Percentiles rank a stretch among this genome's conserved stretches.
Evolutionary conservation across 176 grass and related monocot species (phyloP).

Genomic region (Cymbopogon citratus): DNA sequence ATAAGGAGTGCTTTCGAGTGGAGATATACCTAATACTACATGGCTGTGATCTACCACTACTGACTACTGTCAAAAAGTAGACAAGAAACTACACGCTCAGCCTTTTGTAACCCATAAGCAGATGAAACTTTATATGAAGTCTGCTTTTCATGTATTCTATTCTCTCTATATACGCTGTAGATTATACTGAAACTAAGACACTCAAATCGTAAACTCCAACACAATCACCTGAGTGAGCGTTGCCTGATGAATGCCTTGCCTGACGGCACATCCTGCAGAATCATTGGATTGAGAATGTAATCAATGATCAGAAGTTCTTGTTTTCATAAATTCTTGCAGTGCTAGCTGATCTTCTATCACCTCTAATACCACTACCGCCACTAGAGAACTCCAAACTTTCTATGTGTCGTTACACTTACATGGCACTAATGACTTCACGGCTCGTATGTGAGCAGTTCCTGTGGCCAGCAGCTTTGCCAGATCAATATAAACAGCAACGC

Average conservation of each 20-base stretch:
- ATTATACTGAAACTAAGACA: neutral
- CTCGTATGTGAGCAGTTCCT: neutral
- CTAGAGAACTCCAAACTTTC: too few relatives aligned
- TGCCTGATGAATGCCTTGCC: too few relatives aligned
- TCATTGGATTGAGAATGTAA: neutral
- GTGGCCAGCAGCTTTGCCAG: neutral
- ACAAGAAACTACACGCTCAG: too few relatives aligned
- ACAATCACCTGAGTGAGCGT: neutral
- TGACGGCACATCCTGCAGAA: neutral
- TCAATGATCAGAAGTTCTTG: neutral
- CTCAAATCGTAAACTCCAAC: neutral
- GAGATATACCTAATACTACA: too few relatives aligned
- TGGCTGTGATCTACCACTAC: too few relatives aligned
- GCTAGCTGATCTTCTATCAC: too few relatives aligned
- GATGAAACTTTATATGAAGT: neutral
- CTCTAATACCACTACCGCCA: too few relatives aligned
- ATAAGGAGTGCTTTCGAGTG: too few relatives aligned
- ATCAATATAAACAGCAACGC: too few relatives aligned
- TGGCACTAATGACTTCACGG: neutral
- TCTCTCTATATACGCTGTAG: neutral
- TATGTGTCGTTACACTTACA: too few relatives aligned
- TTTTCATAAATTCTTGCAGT: neutral
- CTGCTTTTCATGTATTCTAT: neutral
- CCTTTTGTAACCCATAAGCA: too few relatives aligned
- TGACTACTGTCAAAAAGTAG: too few relatives aligned